Percentiles rank a stretch among this genome's conserved stretches.
phyloP scores from a whole-genome alignment of 345 rosid species.

The Euphorbia peplus region DNA sequence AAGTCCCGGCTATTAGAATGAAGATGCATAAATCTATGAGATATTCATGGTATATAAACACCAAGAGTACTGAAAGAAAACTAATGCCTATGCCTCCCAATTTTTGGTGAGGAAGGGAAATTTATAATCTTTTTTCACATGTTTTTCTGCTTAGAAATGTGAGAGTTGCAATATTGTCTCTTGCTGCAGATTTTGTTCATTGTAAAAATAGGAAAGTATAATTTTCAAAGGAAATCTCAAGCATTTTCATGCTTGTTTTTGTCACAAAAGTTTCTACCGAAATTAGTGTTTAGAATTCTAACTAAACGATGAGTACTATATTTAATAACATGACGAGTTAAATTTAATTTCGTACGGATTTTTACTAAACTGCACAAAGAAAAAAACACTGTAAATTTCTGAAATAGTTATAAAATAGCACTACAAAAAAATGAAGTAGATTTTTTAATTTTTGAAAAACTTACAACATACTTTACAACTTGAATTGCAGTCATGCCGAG shows the following conservation, averaged over 20 bases:
- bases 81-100: conserved; percentile 38
- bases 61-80: conserved; percentile 21
- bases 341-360: too few relatives aligned
- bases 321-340: too few relatives aligned
- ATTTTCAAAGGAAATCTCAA: background rate
- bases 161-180: conserved; percentile 11
- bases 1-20: conserved; percentile 57
- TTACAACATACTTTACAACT: too few relatives aligned
- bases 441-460: too few relatives aligned
- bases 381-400: too few relatives aligned
- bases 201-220: conserved; percentile 15
- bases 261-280: background rate
- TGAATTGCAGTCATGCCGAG: too few relatives aligned
- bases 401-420: too few relatives aligned
- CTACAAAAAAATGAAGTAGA: too few relatives aligned
- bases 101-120: conserved; percentile 47
- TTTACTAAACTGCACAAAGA: too few relatives aligned
- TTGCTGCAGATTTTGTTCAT: conserved; percentile 16
- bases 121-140: background rate
- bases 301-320: too few relatives aligned
- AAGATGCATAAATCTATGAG: conserved; percentile 62
- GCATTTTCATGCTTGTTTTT: conserved; percentile 2
- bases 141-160: conserved; percentile 16
- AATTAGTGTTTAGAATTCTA: too few relatives aligned
- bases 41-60: conserved; percentile 31